Conservation (phyloP, 495 filamentous ascomycete genomes). For the Penicillium roqueforti region DNA sequence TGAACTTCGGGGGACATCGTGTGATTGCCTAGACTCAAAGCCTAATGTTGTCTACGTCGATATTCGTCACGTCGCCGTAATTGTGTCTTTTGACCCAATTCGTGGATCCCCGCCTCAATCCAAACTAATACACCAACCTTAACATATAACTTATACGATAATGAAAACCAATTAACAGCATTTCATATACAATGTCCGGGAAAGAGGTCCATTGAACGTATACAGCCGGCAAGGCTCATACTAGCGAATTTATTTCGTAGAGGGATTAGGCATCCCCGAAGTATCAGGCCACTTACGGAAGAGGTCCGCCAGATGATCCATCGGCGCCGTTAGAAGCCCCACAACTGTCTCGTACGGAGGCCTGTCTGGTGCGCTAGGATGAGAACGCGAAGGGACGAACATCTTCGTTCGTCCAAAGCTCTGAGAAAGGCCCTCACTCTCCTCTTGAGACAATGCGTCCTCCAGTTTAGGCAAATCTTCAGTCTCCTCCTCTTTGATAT, state of each 20-base stretch:
- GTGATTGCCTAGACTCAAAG: no score
- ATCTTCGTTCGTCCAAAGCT: slow-evolving; percentile 57
- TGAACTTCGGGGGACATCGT: no score
- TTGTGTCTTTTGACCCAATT: no score
- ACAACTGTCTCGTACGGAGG: slow-evolving; percentile 32
- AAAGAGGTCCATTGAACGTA: no score
- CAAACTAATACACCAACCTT: no score
- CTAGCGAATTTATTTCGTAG: slow-evolving; percentile 4
- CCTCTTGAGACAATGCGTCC: slow-evolving; percentile 30
- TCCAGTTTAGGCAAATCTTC: slow-evolving; percentile 56
- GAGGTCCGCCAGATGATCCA: slow-evolving; percentile 33
- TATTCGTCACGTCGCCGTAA: no score
- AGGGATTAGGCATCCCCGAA: slow-evolving; percentile 21
- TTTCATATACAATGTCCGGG: no score
- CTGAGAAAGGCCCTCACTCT: slow-evolving; percentile 43
- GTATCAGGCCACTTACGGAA: slow-evolving; percentile 32
- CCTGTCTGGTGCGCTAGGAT: slow-evolving; percentile 44
- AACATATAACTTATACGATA: no score
- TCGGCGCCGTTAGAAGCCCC: slow-evolving; percentile 30
- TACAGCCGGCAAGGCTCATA: no score
- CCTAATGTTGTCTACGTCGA: no score
- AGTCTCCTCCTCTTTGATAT: slow-evolving; percentile 60
- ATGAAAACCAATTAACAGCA: no score
- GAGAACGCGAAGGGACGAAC: slow-evolving; percentile 55
- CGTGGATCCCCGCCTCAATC: no score